Evolutionary conservation across 148 eudicot genomes (phyloP), one percentile per base, ranked within the genome.

Genomic region (Chenopodium album): DNA sequence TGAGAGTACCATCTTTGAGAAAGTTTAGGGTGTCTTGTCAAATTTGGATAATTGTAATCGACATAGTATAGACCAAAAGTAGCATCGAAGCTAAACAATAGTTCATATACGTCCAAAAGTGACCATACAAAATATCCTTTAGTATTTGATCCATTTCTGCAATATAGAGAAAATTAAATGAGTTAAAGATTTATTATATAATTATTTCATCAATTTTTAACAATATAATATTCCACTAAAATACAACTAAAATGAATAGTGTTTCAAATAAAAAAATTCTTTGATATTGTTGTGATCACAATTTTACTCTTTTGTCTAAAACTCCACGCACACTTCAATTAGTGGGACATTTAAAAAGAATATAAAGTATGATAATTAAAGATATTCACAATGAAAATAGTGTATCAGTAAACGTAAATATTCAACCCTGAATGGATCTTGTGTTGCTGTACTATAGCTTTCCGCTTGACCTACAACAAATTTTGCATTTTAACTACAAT

Each of bases 1-100:
- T 59, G 73, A 11, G 95, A 78, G 82, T 93, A 93, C 94, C 97
- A 93, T 59, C 78, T 85, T 34, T 92, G 90, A 20, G 94, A 92
- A 9, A 85, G 80, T 84, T 88, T 93, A 0, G 89, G 92, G 29
- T 87, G 85, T 84, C 94, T 82, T 32, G 56, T 87, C 76, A 90
- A 78, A 64, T 87, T 68, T 9, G 90, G 87, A 77, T 91, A 93
- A 13, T 87, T 81, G 79, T 88, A 85, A 78, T 93, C 91, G 2
- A 92, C 90, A 28, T 87, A 88, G 85, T 90, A 88, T 56, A 90
- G 68, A 31, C 97, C 97, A 17, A 75, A 90, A 3, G 81, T 52
- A 4, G 77, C 12, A 1, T 76, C 74, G 41, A 83, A 88, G 62
- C 90, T 92, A 16, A 69, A 85, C 78, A 93, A 37, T 41, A 88